Evolutionary conservation across 208 protist species (phyloP), one percentile per base, ranked within the genome.

Genomic region (Trypanosoma grayi): DNA sequence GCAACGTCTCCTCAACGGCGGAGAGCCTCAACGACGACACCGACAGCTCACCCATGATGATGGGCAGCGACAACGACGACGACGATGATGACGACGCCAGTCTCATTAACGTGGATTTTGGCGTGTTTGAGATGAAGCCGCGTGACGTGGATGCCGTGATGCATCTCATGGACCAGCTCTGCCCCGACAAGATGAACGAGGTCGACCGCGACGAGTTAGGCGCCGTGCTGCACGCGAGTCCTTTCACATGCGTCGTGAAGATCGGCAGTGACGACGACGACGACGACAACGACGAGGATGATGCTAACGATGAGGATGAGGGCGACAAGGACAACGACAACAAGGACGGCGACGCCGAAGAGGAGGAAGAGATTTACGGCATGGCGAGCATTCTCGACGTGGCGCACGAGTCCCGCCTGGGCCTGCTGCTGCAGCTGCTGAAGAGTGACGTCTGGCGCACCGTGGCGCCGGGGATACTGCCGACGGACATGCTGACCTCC

Each of bases 131-230:
- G 58, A 91, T 95, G 84, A 58, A 73, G 57, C 13, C 9, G 53
- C 66, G 68, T 0, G 66, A 95, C 72, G 61, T 92, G 1, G 73
- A 90, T 54, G 79, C 80, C 0, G 40, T 87, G 9, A 85, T 90
- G 60, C 85, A 95, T 52, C 69, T 95, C 30, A 87, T 93, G 60
- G 90, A 93, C 34, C 86, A 93, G 57, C 62, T 93, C 20, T 87
- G 77, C 51, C 90, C 86, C 0, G 90, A 92, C 47, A 77, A 84
- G 33, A 80, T 90, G 77, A 88, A 90, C 61, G 86, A 92, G 66
- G 77, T 95, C 16, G 82, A 95, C 60, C 90, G 90, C 43, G 90
- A 95, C 20, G 79, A 66, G 13, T 52, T 93, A 30, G 86, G 77
- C 39, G 70, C 70, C 1, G 79, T 74, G n/a, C 65, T 93, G 6